These are phyloP conservation scores for Myxozyma neglecta DNA, from an alignment of 805 yeast species.

Conservation along the genomic window DNA sequence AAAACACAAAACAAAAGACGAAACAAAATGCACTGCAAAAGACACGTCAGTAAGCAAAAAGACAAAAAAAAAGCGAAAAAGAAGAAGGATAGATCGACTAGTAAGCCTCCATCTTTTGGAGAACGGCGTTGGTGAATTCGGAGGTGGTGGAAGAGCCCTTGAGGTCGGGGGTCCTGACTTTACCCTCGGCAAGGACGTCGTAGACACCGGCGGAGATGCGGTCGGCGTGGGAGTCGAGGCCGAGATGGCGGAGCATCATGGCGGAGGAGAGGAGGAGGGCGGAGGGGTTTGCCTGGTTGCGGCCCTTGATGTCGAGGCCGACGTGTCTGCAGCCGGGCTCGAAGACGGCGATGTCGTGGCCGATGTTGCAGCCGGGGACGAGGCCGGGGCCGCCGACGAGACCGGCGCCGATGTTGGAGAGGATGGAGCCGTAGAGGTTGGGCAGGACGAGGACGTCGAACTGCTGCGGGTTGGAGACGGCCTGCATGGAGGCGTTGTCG, in stretches of 20 bases:
- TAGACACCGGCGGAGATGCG: conserved; percentile 86
- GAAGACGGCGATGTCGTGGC: conserved; percentile 95
- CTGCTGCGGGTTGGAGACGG: conserved; percentile 96
- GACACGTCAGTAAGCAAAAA: not conserved
- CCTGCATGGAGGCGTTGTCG: conserved; percentile 99
- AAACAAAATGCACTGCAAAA: conserved; percentile 7
- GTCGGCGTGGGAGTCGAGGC: conserved; percentile 80
- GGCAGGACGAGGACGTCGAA: conserved; percentile 98
- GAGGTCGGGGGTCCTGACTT: conserved; percentile 80
- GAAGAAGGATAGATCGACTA: not conserved
- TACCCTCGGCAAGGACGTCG: conserved; percentile 86
- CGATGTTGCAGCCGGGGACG: conserved; percentile 97
- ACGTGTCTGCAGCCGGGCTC: conserved; percentile 98
- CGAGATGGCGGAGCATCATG: conserved; percentile 93
- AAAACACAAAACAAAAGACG: not conserved
- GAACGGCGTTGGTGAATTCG: conserved; percentile 90
- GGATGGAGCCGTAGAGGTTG: conserved; percentile 94
- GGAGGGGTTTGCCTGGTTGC: conserved; percentile 95
- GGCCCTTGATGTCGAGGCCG: conserved; percentile 93
- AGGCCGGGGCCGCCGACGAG: conserved; percentile 97
- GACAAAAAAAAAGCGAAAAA: not conserved
- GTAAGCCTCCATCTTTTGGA: conserved; percentile 39
- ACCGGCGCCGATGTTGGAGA: conserved; percentile 98
- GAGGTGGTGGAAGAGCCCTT: conserved; percentile 89
- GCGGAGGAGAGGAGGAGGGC: conserved; percentile 92